Percentiles rank a stretch among this genome's conserved stretches.
These are phyloP conservation scores for Penicillium sp. DNA, from an alignment of 2,329 filamentous ascomycete genomes.

Conservation along the genomic window DNA sequence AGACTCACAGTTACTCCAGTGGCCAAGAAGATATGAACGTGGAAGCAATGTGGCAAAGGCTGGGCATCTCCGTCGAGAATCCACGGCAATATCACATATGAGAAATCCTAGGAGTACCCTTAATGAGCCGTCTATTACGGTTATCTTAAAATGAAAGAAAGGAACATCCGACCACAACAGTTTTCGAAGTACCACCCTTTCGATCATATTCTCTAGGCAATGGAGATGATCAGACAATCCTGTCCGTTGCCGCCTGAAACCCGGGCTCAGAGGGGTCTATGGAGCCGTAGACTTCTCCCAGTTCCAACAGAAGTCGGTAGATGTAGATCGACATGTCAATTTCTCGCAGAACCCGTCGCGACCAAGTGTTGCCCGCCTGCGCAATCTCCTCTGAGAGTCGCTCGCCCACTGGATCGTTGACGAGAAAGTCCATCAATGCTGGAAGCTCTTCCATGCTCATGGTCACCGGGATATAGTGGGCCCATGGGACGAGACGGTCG, in stretches of 20 bases:
- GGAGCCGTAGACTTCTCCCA: no score
- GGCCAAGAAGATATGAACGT: slow-evolving; percentile 40
- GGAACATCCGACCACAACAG: not conserved
- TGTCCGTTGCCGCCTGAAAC: not conserved
- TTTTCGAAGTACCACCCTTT: no score
- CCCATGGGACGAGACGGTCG: slow-evolving; percentile 22
- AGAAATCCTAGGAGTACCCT: not conserved
- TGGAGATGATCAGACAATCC: not conserved
- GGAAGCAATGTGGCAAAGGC: slow-evolving; percentile 36
- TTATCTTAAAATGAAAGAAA: not conserved
- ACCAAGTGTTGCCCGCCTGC: slow-evolving; percentile 1
- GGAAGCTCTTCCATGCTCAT: slow-evolving; percentile 4
- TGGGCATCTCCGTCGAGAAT: slow-evolving; percentile 30
- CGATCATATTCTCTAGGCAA: no score
- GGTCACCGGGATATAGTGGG: slow-evolving; percentile 22
- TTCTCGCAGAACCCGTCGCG: not conserved
- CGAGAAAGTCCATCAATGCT: slow-evolving; percentile 1
- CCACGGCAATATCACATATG: slow-evolving; percentile 37
- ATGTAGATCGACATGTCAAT: slow-evolving; percentile 3
- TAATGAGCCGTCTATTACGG: not conserved
- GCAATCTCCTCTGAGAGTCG: not conserved
- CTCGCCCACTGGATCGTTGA: slow-evolving; percentile 1
- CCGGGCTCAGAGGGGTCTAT: no score
- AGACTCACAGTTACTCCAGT: slow-evolving; percentile 18
- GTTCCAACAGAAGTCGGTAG: not conserved